Percentiles rank a stretch among this genome's conserved stretches.
These are phyloP conservation scores for Achaetomium macrosporum DNA, from an alignment of 2,329 filamentous ascomycete genomes.

Conservation along the genomic window DNA sequence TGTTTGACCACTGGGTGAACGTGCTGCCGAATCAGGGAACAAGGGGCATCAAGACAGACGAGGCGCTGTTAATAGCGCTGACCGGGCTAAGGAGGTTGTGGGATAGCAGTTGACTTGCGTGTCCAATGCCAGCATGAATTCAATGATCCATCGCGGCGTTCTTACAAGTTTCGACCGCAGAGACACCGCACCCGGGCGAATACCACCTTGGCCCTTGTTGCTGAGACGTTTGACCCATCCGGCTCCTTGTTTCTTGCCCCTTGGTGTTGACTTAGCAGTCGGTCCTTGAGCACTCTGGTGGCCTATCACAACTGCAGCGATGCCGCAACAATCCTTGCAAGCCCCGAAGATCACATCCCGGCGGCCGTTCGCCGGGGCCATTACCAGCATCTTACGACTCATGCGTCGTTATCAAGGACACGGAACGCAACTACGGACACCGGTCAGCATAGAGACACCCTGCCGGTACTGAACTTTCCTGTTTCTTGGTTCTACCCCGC, in stretches of 20 bases:
- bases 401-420: neutral
- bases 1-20: constrained; percentile 84
- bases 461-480: neutral
- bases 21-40: constrained; percentile 75
- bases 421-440: neutral
- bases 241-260: too few species aligned
- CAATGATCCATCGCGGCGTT: neutral
- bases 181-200: too few species aligned
- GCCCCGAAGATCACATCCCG: neutral
- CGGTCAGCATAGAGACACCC: constrained; percentile 5
- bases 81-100: constrained; percentile 59
- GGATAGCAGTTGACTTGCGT: constrained; percentile 30
- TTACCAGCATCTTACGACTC: too few species aligned
- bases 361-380: too few species aligned
- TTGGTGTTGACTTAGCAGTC: too few species aligned
- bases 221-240: neutral
- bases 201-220: neutral
- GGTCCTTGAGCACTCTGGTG: too few species aligned
- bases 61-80: constrained; percentile 73
- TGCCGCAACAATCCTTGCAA: too few species aligned
- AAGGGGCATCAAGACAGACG: constrained; percentile 75
- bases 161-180: neutral
- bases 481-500: constrained; percentile 4
- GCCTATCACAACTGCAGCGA: too few species aligned
- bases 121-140: neutral